A percentile compares a stretch with the other conserved stretches of the same genome.
phyloP scores from a whole-genome alignment of 495 filamentous ascomycete species.

The Penicillium coffeae region DNA sequence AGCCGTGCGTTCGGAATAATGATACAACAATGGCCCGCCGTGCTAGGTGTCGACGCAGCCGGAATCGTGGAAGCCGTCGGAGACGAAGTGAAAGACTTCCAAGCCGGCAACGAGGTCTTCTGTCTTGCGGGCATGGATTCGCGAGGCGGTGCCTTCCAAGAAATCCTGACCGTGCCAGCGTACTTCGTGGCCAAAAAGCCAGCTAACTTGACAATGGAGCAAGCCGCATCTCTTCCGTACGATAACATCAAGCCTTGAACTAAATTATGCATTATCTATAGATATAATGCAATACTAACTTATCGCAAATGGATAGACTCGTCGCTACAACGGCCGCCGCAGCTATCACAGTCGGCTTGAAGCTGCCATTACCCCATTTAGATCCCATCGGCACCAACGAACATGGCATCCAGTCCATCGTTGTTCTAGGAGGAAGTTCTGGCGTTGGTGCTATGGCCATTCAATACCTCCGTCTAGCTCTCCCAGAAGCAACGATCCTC shows the following conservation, averaged over 20 bases:
- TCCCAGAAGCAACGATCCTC: background rate
- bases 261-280: background rate
- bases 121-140: background rate
- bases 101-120: constrained; percentile 1
- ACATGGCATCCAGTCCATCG: background rate
- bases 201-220: background rate
- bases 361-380: background rate
- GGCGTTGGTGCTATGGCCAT: background rate
- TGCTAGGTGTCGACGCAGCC: constrained; percentile 33
- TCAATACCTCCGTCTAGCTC: background rate
- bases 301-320: background rate
- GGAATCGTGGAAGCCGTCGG: constrained; percentile 29
- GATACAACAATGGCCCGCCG: constrained; percentile 24
- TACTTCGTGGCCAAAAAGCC: background rate
- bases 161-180: background rate
- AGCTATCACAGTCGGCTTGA: background rate
- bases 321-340: background rate
- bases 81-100: background rate
- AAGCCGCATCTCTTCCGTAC: background rate
- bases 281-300: background rate
- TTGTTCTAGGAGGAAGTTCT: constrained; percentile 1
- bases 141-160: background rate
- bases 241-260: background rate
- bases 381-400: background rate
- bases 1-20: constrained; percentile 15